Percentiles rank a stretch among this genome's conserved stretches.
These are phyloP conservation scores for Astragalus glycyphyllos DNA, from an alignment of 306 rosid genomes.

Conservation along the genomic window DNA sequence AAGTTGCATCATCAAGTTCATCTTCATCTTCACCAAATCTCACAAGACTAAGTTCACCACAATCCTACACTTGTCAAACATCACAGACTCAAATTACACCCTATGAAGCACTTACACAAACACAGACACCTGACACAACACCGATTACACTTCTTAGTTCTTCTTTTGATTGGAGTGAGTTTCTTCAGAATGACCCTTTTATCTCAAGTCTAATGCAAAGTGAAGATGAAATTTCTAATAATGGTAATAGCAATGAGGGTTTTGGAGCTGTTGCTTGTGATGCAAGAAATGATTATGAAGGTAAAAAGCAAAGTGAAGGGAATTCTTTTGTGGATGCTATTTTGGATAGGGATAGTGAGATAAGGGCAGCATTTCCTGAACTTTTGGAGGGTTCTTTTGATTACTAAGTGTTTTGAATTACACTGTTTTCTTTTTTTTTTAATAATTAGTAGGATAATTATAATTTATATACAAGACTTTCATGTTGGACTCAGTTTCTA, in stretches of 20 bases:
- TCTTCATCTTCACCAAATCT: conserved; percentile 69
- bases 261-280: conserved; percentile 41
- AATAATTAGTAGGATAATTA: conserved; percentile 11
- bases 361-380: conserved; percentile 74
- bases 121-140: no score
- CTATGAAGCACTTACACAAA: no score
- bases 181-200: conserved; percentile 58
- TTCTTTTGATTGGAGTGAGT: conserved; percentile 68
- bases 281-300: conserved; percentile 42
- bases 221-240: conserved; percentile 29
- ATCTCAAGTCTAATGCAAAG: conserved; percentile 40
- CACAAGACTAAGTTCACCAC: conserved; percentile 52
- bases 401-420: conserved; percentile 40
- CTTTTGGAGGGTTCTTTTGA: conserved; percentile 72
- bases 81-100: conserved; percentile 42
- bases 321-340: conserved; percentile 75
- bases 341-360: conserved; percentile 78
- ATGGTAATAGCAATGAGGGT: conserved; percentile 39
- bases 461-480: background rate
- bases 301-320: conserved; percentile 45
- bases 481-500: background rate
- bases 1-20: conserved; percentile 76
- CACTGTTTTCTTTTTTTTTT: background rate
- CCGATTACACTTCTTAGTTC: conserved; percentile 9
- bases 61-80: conserved; percentile 47